Conservation (phyloP, 331 rosid genomes). For the Cydonia oblonga region DNA sequence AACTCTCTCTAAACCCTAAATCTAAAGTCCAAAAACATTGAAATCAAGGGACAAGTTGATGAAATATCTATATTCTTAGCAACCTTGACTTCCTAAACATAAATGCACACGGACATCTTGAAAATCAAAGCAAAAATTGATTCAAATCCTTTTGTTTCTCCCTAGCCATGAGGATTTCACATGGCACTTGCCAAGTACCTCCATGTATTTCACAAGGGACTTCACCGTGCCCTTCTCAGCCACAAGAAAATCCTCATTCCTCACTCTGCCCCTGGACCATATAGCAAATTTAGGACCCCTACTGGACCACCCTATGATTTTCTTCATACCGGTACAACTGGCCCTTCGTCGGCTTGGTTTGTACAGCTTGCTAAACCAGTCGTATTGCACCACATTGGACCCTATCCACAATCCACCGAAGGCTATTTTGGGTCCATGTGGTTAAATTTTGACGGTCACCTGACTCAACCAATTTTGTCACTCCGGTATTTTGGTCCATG, state of each 20-base stretch:
- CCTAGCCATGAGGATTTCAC: slow-evolving; percentile 44
- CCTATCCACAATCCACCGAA: slow-evolving; percentile 4
- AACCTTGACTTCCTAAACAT: slow-evolving; percentile 11
- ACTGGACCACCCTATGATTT: slow-evolving; percentile 33
- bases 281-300: background rate
- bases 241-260: slow-evolving; percentile 4
- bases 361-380: slow-evolving; percentile 8
- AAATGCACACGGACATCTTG: slow-evolving; percentile 7
- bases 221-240: slow-evolving; percentile 14
- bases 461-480: slow-evolving; percentile 10
- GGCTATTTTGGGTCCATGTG: slow-evolving; percentile 32
- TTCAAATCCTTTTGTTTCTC: background rate
- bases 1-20: background rate
- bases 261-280: slow-evolving; percentile 33
- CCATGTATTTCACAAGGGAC: slow-evolving; percentile 2
- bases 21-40: no score
- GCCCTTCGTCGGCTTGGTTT: background rate
- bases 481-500: slow-evolving; percentile 3
- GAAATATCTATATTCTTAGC: background rate
- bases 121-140: background rate
- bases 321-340: slow-evolving; percentile 15
- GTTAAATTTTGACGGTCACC: slow-evolving; percentile 26
- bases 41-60: background rate
- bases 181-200: slow-evolving; percentile 27
- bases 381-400: slow-evolving; percentile 10